Base-by-base conservation (phyloP, 306 rosid species). In the Echinosophora koreensis region DNA sequence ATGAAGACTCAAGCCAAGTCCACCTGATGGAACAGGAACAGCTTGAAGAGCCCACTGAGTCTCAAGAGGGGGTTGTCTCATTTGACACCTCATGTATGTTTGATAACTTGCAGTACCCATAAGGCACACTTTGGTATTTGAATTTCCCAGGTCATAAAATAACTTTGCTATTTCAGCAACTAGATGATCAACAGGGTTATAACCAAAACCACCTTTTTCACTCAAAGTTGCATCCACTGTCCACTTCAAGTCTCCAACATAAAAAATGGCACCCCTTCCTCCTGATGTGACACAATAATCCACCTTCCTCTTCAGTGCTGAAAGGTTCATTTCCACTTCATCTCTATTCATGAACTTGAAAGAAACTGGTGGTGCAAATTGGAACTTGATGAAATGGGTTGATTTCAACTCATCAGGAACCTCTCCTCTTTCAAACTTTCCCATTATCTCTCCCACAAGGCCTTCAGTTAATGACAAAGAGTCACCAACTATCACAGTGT, bases 31-130 rank as follows among this genome's bases (percentile, higher is more conserved):
- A 88, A 92, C 92, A 77, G 94, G 86, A 85, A 96, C 89, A 77
- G 93, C 91, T 59, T 96, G 99, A 79, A 96, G 97, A 84, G 71
- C 70, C 99, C 99, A 96, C 44, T 84, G 97, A 35, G 70, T 76
- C 84, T 96, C 98, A 73, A 96, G 92, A 74, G 94, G 55, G 8
- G 99, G 96, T 76, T 88, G 86, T 73, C 89, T 91, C 90, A 87
- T 87, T 88, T 95, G 98, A 70, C 94, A 89, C 82, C 83, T 92
- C 88, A 92, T 87, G 81, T 92, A 88, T 37, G 95, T 92, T 81
- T 95, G 97, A 49, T 87, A 89, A 74, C 89, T 95, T 37, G 98
- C 91, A 18, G 91, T 89, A 0, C 82, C 99, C 84, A 95, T 61
- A 63, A 95, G 60, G 92, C 98, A 91, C 15, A 92, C 77, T 82